Evolutionary conservation across 768 basidiomycete species (phyloP), one percentile per base, ranked within the genome.

Genomic region (Trametes villosa): DNA sequence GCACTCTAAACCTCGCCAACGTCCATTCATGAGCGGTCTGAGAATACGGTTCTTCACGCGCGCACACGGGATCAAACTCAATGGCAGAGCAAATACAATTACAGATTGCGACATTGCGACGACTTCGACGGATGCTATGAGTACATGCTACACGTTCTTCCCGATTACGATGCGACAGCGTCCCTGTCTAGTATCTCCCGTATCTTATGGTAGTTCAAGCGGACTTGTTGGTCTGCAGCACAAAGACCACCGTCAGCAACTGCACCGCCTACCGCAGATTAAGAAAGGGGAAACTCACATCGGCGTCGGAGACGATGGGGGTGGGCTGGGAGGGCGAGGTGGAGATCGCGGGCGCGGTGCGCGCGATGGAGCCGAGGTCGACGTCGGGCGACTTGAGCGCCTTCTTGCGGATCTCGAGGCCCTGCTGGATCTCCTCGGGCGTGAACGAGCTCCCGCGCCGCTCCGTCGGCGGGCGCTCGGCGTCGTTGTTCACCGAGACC

Each of bases 311-410:
- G 45, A 69, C 70, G 60, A 71, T 68, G 49, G 75, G 69, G 44
- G 68, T 58, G 38, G 71, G 49, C 31, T 68, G 57, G 42, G 53
- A 48, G 27, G 70, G 67, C 63, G 83, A 88, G 60, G 74, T 76
- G 63, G 83, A 85, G 29, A 86, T 83, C 13, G 87, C 93, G 60
- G 81, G 82, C 9, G 92, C 94, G 57, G 91, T 91, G 67, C 91
- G 86, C 15, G 94, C 94, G 68, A 96, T 95, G 55, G 87, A 79
- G 33, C 83, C 80, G 59, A 96, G 82, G 74, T 94, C 90, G 42
- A 85, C 75, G 18, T 59, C 67, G 70, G 60, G 44, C 15, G 59
- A 51, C 78, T 89, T 90, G 70, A 92, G 75, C 13, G 84, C 88
- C 62, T 85, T 83, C 81, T 85, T 89, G 76, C 93, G 83, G 76